These are phyloP conservation scores for carrot (Daucus carota) DNA, from an alignment of 129 eudicot species.

Conservation along the genomic window DH1_v3.0 NC_030383.2:11437501-11438000, in stretches of 20 bases:
- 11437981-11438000: conserved; percentile 37
- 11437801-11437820: conserved; percentile 38
- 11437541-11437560: not conserved
- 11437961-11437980: conserved; percentile 35
- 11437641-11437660: not conserved
- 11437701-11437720: not conserved
- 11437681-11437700: not conserved
- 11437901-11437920: conserved; percentile 50
- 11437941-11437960: conserved; percentile 52
- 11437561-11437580: not conserved
- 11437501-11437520: too few species aligned
- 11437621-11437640: not conserved
- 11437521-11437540: not conserved
- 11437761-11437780: conserved; percentile 47
- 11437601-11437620: not conserved
- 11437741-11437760: conserved; percentile 17
- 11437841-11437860: conserved; percentile 43
- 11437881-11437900: conserved; percentile 36
- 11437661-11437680: not conserved
- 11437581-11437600: not conserved
- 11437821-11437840: conserved; percentile 40
- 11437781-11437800: conserved; percentile 47
- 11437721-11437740: not conserved
- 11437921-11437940: conserved; percentile 45
- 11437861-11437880: conserved; percentile 47